A percentile compares a stretch with the other conserved stretches of the same genome.
These are phyloP conservation scores for Sicyos edulis DNA, from an alignment of 306 rosid species.

Conservation along the genomic window DNA sequence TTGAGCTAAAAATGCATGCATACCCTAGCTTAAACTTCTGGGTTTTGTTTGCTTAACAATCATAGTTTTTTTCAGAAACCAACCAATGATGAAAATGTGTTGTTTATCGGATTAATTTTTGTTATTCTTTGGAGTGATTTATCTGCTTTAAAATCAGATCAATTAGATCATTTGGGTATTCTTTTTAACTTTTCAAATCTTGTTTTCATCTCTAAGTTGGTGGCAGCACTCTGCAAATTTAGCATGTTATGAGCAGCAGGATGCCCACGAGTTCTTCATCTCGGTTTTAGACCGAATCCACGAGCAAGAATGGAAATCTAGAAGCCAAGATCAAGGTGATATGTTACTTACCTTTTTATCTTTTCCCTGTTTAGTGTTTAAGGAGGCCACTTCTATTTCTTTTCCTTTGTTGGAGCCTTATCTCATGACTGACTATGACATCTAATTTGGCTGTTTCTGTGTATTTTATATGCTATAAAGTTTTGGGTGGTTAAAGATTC, in stretches of 20 bases:
- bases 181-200: constrained; percentile 40
- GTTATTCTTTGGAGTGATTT: background rate
- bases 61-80: background rate
- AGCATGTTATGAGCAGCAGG: constrained; percentile 91
- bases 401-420: constrained; percentile 9
- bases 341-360: background rate
- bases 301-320: constrained; percentile 51
- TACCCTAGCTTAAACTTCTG: background rate
- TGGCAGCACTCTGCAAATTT: constrained; percentile 94
- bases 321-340: constrained; percentile 58
- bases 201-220: constrained; percentile 56
- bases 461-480: background rate
- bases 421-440: background rate
- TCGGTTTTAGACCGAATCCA: constrained; percentile 82
- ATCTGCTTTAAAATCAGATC: constrained; percentile 13
- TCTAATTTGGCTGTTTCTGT: constrained; percentile 2
- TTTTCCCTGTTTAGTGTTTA: background rate
- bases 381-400: constrained; percentile 2
- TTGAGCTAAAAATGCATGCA: background rate
- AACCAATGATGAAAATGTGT: background rate
- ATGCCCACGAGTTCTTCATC: constrained; percentile 95
- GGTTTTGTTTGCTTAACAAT: background rate
- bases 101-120: background rate
- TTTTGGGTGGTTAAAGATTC: background rate
- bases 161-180: constrained; percentile 18